Evolutionary conservation across 2,329 filamentous ascomycete genomes (phyloP).

Genomic region (Penicillium sp.): DNA sequence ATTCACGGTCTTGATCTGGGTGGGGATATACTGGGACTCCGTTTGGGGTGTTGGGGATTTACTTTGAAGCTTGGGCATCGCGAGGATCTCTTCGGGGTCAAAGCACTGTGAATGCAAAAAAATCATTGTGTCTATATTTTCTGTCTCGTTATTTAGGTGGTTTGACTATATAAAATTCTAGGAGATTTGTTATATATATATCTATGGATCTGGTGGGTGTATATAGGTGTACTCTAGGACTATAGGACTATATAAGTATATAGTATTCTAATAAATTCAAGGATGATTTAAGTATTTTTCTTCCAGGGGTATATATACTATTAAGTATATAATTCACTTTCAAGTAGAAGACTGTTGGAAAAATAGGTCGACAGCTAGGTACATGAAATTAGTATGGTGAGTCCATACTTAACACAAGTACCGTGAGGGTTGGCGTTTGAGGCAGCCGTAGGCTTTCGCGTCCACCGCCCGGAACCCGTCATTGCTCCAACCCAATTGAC

Average conservation of each 20-base stretch:
- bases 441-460: slow-evolving; percentile 28
- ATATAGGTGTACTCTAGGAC: not conserved
- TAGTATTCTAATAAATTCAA: not conserved
- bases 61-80: slow-evolving; percentile 36
- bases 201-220: not conserved
- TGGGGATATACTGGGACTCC: slow-evolving; percentile 41
- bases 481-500: slow-evolving; percentile 25
- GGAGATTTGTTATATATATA: not conserved
- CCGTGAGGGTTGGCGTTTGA: slow-evolving; percentile 7
- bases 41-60: slow-evolving; percentile 44
- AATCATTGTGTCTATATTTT: slow-evolving; percentile 36
- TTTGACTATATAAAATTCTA: not conserved
- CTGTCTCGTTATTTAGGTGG: slow-evolving; percentile 1
- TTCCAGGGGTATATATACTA: too few species aligned
- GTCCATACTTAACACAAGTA: slow-evolving; percentile 5
- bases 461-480: slow-evolving; percentile 30
- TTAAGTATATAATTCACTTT: too few species aligned
- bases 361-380: not conserved
- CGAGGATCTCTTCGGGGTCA: slow-evolving; percentile 26
- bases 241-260: too few species aligned
- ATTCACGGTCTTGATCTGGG: slow-evolving; percentile 42
- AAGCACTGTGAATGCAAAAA: slow-evolving; percentile 35
- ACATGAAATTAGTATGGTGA: slow-evolving; percentile 4
- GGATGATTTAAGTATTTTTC: not conserved
- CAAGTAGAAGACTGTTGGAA: not conserved